Conservation (phyloP, 768 basidiomycete genomes). For the Zangia roseola region DNA sequence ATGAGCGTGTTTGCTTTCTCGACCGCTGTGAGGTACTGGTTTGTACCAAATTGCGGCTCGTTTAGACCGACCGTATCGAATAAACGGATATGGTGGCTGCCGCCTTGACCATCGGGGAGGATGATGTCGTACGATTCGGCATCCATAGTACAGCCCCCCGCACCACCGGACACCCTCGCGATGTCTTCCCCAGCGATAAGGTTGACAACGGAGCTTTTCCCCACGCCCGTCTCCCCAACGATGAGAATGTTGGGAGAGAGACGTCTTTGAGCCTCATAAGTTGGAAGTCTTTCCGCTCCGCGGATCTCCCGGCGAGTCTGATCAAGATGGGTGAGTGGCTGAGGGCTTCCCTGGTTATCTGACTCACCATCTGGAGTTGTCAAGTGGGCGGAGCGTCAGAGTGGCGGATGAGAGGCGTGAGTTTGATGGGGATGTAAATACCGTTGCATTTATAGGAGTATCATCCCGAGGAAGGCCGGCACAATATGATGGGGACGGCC, state of each 20-base stretch:
- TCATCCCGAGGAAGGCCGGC: not conserved
- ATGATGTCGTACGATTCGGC: constrained; percentile 22
- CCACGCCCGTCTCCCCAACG: constrained; percentile 32
- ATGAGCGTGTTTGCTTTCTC: constrained; percentile 33
- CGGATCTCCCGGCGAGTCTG: constrained; percentile 14
- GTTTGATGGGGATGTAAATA: not conserved
- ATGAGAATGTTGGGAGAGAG: constrained; percentile 34
- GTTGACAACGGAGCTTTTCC: constrained; percentile 44
- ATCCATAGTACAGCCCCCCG: constrained; percentile 35
- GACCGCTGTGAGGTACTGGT: constrained; percentile 24
- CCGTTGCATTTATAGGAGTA: constrained; percentile 19
- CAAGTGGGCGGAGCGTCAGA: not conserved
- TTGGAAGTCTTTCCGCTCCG: not conserved
- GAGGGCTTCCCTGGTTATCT: not conserved
- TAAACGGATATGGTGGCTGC: constrained; percentile 18
- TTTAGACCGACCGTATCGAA: constrained; percentile 35
- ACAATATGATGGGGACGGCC: not conserved
- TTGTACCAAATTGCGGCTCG: constrained; percentile 19
- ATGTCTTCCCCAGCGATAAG: constrained; percentile 30
- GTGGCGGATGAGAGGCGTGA: not conserved
- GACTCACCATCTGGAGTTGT: constrained; percentile 12
- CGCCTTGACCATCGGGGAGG: constrained; percentile 10
- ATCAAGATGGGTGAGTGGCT: constrained; percentile 1
- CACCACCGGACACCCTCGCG: constrained; percentile 29
- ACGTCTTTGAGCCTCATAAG: constrained; percentile 10